Conservation (phyloP, 345 rosid species). For the Salix brachista region DNA sequence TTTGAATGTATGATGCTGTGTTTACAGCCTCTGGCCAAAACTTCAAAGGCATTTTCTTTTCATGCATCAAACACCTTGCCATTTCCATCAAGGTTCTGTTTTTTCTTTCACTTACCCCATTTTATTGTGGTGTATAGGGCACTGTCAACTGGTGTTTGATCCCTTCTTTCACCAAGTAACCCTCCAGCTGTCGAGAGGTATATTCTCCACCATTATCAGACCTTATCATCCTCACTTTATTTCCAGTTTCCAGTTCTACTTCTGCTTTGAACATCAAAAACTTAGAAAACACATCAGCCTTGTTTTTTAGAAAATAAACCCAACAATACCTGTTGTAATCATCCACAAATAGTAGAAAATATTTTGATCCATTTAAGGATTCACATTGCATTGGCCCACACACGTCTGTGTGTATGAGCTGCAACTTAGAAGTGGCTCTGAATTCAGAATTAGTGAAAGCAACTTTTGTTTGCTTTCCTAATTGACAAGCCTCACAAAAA, state of each 20-base stretch:
- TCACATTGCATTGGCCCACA: neutral
- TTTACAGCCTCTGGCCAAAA: neutral
- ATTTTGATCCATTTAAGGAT: neutral
- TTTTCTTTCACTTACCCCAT: neutral
- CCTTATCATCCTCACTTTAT: neutral
- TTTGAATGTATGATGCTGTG: too few species aligned
- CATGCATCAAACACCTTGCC: neutral
- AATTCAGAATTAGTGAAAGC: too few species aligned
- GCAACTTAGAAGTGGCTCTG: neutral
- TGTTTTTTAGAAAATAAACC: neutral
- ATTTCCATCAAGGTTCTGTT: too few species aligned
- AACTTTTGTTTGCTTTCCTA: neutral
- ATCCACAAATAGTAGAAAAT: neutral
- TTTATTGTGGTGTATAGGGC: neutral
- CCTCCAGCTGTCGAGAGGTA: rapidly evolving
- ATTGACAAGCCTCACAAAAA: neutral
- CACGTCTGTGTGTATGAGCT: neutral
- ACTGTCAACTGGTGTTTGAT: neutral
- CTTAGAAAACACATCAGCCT: neutral
- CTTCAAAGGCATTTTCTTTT: neutral
- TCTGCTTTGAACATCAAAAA: neutral
- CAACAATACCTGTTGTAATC: rapidly evolving
- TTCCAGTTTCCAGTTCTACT: neutral
- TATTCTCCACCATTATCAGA: neutral
- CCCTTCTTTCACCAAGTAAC: too few species aligned